These are phyloP conservation scores for Nannochloropsis salina DNA, from an alignment of 108 stramenopile genomes.

Conservation along the genomic window DNA sequence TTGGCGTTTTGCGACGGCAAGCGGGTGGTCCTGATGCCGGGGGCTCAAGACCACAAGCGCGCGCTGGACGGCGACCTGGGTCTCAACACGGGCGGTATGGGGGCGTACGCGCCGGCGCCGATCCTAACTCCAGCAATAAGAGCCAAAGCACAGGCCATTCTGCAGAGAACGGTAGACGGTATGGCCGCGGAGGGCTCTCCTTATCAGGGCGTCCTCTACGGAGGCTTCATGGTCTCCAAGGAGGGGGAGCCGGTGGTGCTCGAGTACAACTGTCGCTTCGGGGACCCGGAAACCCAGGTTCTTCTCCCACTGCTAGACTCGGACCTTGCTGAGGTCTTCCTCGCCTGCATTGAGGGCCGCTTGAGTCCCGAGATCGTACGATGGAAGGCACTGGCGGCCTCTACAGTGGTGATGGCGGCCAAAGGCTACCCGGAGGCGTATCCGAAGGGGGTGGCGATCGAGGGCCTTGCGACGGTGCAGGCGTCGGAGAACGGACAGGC, in stretches of 20 bases:
- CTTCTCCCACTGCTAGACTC: conserved; percentile 92
- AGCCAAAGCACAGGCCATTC: conserved; percentile 76
- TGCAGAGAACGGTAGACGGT: conserved; percentile 79
- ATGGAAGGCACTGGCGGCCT: conserved; percentile 68
- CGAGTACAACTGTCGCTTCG: conserved; percentile 97
- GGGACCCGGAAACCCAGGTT: conserved; percentile 98
- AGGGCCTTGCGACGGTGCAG: conserved; percentile 64
- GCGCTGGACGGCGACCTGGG: conserved; percentile 91
- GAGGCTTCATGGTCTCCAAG: conserved; percentile 83
- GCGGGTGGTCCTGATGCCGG: conserved; percentile 76
- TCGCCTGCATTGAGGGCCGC: conserved; percentile 81
- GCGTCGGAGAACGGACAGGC: conserved; percentile 36
- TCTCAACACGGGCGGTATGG: conserved; percentile 96
- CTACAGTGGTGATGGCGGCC: conserved; percentile 92
- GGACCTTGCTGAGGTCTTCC: conserved; percentile 74
- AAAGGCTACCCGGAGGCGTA: conserved; percentile 70
- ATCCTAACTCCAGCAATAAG: conserved; percentile 80
- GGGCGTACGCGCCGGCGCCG: conserved; percentile 96
- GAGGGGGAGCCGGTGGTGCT: conserved; percentile 62
- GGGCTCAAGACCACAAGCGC: conserved; percentile 97
- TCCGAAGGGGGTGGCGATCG: conserved; percentile 90
- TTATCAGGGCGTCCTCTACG: conserved; percentile 92
- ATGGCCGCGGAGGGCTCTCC: conserved; percentile 91
- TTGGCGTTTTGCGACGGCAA: conserved; percentile 95
- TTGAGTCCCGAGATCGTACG: conserved; percentile 69